phyloP scores from a whole-genome alignment of 331 rosid species.

The Malus hybrid region DNA sequence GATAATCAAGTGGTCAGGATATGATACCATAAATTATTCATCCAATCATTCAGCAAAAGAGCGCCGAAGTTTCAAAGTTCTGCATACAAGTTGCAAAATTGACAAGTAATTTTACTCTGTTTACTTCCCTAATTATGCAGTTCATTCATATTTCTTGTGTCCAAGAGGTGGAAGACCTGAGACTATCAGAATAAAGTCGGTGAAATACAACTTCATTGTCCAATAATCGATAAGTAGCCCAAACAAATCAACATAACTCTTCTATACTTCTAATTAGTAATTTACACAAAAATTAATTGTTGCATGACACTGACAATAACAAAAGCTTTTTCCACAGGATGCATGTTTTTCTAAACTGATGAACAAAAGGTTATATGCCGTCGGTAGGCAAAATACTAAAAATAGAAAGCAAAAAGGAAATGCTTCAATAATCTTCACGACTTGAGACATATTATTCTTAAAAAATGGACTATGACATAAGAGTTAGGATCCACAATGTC shows the following conservation, averaged over 20 bases:
- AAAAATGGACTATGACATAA: neutral
- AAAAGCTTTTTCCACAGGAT: neutral
- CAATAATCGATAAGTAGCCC: neutral
- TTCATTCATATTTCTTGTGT: neutral
- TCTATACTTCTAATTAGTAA: neutral
- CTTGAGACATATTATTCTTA: neutral
- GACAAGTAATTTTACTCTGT: neutral
- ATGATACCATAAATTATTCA: neutral
- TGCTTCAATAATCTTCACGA: neutral
- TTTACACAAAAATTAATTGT: neutral
- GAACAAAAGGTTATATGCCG: neutral
- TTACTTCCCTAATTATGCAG: neutral
- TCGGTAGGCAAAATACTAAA: neutral
- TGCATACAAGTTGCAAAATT: neutral
- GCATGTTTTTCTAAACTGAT: neutral
- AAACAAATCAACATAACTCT: neutral
- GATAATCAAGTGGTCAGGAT: neutral
- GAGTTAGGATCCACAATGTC: neutral
- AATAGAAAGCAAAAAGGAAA: neutral
- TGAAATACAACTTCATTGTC: neutral
- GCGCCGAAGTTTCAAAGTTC: neutral
- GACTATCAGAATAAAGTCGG: neutral
- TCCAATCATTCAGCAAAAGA: neutral
- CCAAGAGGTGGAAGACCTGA: neutral
- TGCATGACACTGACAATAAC: neutral